Conservation (phyloP, 177 flowering plant genomes). For the Vitis hybrid region DNA sequence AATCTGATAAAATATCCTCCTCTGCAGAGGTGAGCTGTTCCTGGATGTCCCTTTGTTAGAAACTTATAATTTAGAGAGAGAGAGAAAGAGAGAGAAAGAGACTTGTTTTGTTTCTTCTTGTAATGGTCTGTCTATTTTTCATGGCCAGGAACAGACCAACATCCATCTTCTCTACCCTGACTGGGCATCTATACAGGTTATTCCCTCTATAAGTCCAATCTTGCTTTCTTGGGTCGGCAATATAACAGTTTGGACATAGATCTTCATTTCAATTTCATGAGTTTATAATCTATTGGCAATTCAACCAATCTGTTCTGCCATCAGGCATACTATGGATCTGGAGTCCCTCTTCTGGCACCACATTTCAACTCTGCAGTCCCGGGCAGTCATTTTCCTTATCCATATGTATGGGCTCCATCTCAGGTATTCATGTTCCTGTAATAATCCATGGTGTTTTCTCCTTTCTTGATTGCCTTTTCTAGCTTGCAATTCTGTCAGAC, state of each 20-base stretch:
- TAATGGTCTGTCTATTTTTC: no score
- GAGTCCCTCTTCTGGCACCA: not conserved
- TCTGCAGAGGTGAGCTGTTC: no score
- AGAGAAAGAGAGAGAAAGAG: no score
- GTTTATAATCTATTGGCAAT: not conserved
- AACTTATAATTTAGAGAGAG: no score
- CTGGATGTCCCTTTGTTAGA: no score
- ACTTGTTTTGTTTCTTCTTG: not conserved
- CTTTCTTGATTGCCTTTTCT: not conserved
- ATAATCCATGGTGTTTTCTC: not conserved
- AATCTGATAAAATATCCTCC: not conserved
- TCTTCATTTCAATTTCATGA: no score
- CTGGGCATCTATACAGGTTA: no score
- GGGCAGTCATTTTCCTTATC: conserved; percentile 3
- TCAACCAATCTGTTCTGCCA: not conserved
- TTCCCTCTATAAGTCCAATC: no score
- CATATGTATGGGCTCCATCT: conserved; percentile 3
- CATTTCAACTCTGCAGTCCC: not conserved
- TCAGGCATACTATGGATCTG: conserved; percentile 8
- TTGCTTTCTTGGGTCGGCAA: no score
- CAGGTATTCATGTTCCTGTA: conserved; percentile 6
- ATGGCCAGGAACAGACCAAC: no score
- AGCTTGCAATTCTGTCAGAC: not conserved
- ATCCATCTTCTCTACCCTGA: no score
- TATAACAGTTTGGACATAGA: no score